Evolutionary conservation across 495 filamentous ascomycete genomes (phyloP).

Genomic region (Hyaloscypha variabilis): DNA sequence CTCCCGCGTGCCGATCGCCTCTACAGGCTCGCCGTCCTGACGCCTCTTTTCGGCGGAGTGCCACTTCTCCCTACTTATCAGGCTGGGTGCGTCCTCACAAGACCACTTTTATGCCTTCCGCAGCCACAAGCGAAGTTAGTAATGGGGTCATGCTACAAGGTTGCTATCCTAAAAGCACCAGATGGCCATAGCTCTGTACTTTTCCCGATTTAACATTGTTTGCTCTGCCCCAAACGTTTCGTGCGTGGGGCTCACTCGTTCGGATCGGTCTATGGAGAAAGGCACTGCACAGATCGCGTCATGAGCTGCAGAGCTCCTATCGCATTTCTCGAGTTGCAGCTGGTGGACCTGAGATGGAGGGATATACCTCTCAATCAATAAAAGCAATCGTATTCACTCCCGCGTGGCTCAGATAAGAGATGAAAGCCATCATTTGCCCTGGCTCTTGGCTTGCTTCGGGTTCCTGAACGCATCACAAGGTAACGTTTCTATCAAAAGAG

Average conservation of each 20-base stretch:
- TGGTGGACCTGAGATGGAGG: not conserved
- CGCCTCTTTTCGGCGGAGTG: too few relatives aligned
- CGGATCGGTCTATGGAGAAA: constrained; percentile 4
- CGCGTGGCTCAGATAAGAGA: not conserved
- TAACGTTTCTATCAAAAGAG: not conserved
- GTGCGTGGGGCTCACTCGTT: not conserved
- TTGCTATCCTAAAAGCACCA: not conserved
- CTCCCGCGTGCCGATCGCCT: too few relatives aligned
- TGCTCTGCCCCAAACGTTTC: not conserved
- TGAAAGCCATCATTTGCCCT: not conserved
- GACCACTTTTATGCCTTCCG: not conserved
- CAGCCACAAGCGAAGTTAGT: not conserved
- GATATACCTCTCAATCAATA: not conserved
- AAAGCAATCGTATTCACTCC: not conserved
- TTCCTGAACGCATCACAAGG: not conserved
- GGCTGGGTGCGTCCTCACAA: too few relatives aligned
- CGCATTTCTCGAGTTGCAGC: not conserved
- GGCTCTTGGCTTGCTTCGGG: not conserved
- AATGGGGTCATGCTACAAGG: not conserved
- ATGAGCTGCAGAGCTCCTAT: not conserved
- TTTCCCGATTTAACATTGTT: not conserved
- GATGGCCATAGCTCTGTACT: not conserved
- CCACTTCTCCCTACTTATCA: too few relatives aligned
- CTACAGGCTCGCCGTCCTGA: too few relatives aligned
- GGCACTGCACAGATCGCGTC: not conserved